Evolutionary conservation across 202 grass and related monocot species (phyloP).

Genomic region (Zizania palustris): DNA sequence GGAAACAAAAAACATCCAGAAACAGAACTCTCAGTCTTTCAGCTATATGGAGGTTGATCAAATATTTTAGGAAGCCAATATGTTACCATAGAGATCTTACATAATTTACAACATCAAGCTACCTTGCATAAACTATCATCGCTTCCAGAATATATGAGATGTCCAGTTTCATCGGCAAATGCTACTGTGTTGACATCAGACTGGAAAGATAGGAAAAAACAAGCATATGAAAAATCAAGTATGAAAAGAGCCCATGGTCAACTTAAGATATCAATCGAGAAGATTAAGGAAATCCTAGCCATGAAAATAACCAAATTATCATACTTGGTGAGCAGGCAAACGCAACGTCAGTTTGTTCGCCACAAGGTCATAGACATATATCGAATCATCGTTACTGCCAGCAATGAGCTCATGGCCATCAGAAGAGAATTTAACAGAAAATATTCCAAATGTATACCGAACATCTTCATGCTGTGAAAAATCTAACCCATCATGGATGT

Average conservation of each 20-base stretch:
- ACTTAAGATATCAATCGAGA: conserved; percentile 12
- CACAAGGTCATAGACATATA: conserved; percentile 86
- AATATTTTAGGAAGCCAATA: neutral
- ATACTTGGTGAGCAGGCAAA: conserved; percentile 77
- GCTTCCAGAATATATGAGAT: conserved; percentile 93
- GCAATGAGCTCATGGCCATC: conserved; percentile 90
- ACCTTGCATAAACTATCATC: conserved; percentile 95
- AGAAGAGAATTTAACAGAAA: conserved; percentile 89
- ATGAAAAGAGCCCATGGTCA: conserved; percentile 18
- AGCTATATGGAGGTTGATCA: conserved; percentile 8
- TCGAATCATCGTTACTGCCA: conserved; percentile 72
- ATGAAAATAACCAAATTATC: conserved; percentile 31
- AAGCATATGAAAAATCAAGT: conserved; percentile 6
- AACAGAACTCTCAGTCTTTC: conserved; percentile 2
- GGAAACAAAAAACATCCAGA: conserved; percentile 3
- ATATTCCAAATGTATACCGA: conserved; percentile 71
- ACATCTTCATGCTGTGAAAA: conserved; percentile 77
- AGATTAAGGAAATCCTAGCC: conserved; percentile 13
- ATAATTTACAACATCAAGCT: conserved; percentile 35
- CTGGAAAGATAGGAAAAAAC: conserved; percentile 47
- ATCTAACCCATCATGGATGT: conserved; percentile 81
- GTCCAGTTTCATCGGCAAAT: conserved; percentile 78
- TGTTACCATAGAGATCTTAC: conserved; percentile 5
- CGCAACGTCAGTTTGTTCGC: conserved; percentile 73
- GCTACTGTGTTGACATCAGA: conserved; percentile 85